Base-by-base conservation (phyloP, 2,329 filamentous ascomycete genomes). In the Penicillium paneum region DNA sequence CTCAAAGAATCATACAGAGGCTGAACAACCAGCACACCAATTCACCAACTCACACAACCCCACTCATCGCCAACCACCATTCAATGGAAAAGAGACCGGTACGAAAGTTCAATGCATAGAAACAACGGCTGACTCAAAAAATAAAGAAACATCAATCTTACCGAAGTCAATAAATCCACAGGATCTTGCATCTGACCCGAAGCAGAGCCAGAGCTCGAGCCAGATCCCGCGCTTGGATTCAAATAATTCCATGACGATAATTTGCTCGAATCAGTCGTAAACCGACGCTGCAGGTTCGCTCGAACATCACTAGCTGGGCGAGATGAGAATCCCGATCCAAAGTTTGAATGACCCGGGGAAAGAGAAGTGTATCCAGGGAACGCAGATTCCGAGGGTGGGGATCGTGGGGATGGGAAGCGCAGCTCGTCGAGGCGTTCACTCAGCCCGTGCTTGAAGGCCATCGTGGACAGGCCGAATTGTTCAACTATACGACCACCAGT, bases 241-340 rank as follows among this genome's bases (percentile, higher is more conserved):
- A 92, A 76, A 58, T 83, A 82, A 54, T 81, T 83, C 75, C 90
- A 78, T 71, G 88, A 90, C 73, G 89, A 88, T 75, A 93, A 79
- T 81, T 91, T 83, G 75, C 90, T 82, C 76, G 90, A 86, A 77
- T 96, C 95, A 54, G 92, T 94, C 60, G 93, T 97, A 77, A 97
- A 97, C 70, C 93, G 88, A 69, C 93, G 87, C 75, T 92, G 90
- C 71, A 97, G 81, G 65, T 86, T 86, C 60, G 85, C 84, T 74
- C 92, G 86, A 62, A 83, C 83, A 70, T 96, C 90, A 73, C 84
- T 82, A 60, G 82, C 72, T 58, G 79, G 73, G 53, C 78, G 72
- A 54, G 52, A 43, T 1, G 79, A 75, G 61, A 82, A 79, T 62
- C 82, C 82, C 45, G 77, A 79, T 72, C 86, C 80, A 69, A 85